These are phyloP conservation scores for Canavalia gladiata DNA, from an alignment of 306 rosid genomes.

Conservation along the genomic window DNA sequence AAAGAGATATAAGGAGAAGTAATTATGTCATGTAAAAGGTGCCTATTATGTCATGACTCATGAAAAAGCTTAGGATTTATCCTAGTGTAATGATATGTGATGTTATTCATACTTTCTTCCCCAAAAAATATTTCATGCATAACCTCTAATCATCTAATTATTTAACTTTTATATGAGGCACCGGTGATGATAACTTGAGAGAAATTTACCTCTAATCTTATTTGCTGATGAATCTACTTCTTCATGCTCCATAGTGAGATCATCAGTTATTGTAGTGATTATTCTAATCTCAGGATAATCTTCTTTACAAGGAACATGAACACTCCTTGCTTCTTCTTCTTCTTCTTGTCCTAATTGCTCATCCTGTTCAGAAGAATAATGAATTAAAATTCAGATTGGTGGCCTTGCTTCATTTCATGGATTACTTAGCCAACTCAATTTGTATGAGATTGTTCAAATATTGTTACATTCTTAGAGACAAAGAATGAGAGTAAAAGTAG, in stretches of 20 bases:
- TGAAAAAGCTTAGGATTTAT: background rate
- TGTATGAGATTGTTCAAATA: slow-evolving; percentile 7
- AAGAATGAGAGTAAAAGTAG: slow-evolving; percentile 8
- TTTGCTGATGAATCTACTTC: slow-evolving; percentile 45
- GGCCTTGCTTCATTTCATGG: slow-evolving; percentile 36
- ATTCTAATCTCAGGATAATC: slow-evolving; percentile 50
- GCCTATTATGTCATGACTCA: slow-evolving; percentile 22
- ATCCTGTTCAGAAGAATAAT: slow-evolving; percentile 58
- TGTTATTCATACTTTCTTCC: slow-evolving; percentile 8
- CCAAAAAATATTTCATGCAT: background rate
- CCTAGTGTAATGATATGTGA: slow-evolving; percentile 8
- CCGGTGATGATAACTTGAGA: slow-evolving; percentile 9
- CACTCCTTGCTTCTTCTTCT: slow-evolving; percentile 52
- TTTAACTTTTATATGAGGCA: slow-evolving; percentile 11
- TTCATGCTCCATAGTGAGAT: slow-evolving; percentile 47
- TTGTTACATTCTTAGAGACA: background rate
- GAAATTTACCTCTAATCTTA: slow-evolving; percentile 60
- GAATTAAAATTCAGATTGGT: slow-evolving; percentile 43
- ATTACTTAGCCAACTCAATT: slow-evolving; percentile 17
- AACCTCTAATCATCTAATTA: slow-evolving; percentile 21
- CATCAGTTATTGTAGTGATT: slow-evolving; percentile 43
- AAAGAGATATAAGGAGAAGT: slow-evolving; percentile 15
- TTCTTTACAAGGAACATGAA: slow-evolving; percentile 51
- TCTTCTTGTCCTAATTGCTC: slow-evolving; percentile 53
- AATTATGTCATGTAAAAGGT: background rate